A percentile compares a stretch with the other conserved stretches of the same genome.
Conservation (phyloP, 2,329 filamentous ascomycete species). For the Fusarium pseudonygamai region DNA sequence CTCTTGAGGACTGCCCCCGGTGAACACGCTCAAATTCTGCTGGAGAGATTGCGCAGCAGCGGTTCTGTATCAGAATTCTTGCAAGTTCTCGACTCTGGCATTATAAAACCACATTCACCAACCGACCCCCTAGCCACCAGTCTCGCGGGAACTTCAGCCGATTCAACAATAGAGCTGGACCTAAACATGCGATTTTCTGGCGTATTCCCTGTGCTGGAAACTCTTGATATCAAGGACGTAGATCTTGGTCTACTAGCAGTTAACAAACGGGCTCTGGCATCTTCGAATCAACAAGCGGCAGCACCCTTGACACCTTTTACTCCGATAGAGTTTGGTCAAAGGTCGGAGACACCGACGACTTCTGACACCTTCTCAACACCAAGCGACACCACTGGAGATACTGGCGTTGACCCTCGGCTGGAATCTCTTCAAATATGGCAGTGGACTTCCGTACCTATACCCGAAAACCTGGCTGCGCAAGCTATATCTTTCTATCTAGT, state of each 20-base stretch:
- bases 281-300: neutral
- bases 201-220: neutral
- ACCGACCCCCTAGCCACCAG: neutral
- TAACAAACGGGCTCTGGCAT: neutral
- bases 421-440: constrained; percentile 6
- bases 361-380: neutral
- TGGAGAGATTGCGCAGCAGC: neutral
- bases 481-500: constrained; percentile 7
- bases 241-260: neutral
- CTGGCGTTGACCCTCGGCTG: neutral
- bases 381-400: neutral
- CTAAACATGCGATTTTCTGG: constrained; percentile 7
- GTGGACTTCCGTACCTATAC: constrained; percentile 8
- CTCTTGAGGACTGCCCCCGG: neutral
- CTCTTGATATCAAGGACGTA: neutral
- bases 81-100: neutral
- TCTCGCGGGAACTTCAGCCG: neutral
- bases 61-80: constrained; percentile 12
- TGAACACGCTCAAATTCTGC: neutral
- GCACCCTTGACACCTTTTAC: neutral
- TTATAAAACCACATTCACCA: neutral
- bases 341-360: neutral
- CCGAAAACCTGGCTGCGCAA: neutral
- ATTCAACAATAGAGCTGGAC: neutral
- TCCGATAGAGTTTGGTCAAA: neutral